Base-by-base conservation (phyloP, 345 rosid species). In the Rhizophora apiculata region DNA sequence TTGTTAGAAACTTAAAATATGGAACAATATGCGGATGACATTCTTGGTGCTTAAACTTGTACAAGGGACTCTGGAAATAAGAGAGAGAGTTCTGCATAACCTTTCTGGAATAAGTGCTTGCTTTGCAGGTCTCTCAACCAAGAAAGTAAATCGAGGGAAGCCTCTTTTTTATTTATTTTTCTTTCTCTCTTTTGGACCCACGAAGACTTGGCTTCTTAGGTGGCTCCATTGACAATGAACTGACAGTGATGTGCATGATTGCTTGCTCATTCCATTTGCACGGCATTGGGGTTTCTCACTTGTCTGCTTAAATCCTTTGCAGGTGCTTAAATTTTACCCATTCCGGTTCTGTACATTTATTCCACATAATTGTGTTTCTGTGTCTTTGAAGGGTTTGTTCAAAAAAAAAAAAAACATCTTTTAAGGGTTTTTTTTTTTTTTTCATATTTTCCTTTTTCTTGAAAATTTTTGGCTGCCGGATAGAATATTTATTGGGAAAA, bases 81-180 rank as follows among this genome's bases (percentile, higher is more conserved):
- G 3, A 27, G 39, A 56, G 39, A 66, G 43, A 52, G 67, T 61
- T 53, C 56, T 82, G 74, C 64, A 49, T 26, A 46, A 60, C 24
- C 68, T 84, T 76, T 75, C 59, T 30, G 36, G 54, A 65, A 60
- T 74, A 72, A 46, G 63, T 68, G 73, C 70, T 34, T 34, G 72
- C 90, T 87, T 82, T 86, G 77, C 79, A 80, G 81, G 76, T 80
- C 75, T 3, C 49, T 73, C 79, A 72, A 65, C 73, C 67, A 43
- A 32, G 82, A 71, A 61, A 36, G 32, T 56, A 32, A 18, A 49
- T 8, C 26, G 63, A 57, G 51, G 27, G 54, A 21, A 56, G 26
- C 27, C 52, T 51, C 18, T 6, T 10, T 10, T 10, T 10, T 39
- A 2, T 43, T 13, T 43, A 0, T 43, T 3, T 9, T 0, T 3